These are phyloP conservation scores for Penicillium sp. DNA, from an alignment of 2,329 filamentous ascomycete species.

Conservation along the genomic window DNA sequence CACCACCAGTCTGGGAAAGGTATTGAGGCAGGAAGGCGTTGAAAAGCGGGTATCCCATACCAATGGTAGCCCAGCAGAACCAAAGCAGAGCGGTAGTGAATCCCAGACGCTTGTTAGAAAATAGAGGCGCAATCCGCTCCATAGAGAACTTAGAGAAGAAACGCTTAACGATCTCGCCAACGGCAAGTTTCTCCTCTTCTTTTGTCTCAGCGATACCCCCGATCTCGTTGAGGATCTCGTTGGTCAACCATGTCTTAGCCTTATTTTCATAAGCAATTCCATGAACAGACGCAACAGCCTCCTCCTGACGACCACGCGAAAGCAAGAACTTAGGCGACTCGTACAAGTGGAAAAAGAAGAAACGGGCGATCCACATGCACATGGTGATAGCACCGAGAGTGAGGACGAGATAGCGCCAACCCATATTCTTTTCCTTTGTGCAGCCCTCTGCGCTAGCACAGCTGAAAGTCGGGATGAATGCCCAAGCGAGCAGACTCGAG, in stretches of 20 bases:
- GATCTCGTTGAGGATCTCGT: slow-evolving; percentile 61
- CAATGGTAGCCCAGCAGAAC: slow-evolving; percentile 81
- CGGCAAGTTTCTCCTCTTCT: slow-evolving; percentile 42
- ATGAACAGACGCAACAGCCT: slow-evolving; percentile 78
- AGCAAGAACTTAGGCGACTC: slow-evolving; percentile 85
- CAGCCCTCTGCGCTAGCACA: slow-evolving; percentile 46
- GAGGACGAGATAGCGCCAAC: slow-evolving; percentile 74
- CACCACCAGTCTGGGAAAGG: slow-evolving; percentile 64
- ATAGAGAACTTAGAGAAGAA: slow-evolving; percentile 67
- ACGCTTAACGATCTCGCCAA: slow-evolving; percentile 54
- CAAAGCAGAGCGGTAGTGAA: slow-evolving; percentile 61
- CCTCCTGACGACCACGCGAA: slow-evolving; percentile 69
- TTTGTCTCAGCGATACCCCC: slow-evolving; percentile 48
- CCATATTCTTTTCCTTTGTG: slow-evolving; percentile 59
- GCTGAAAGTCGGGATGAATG: slow-evolving; percentile 69
- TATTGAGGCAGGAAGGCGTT: slow-evolving; percentile 88
- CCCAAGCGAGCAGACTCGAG: slow-evolving; percentile 54
- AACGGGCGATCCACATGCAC: slow-evolving; percentile 74
- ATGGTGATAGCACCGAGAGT: slow-evolving; percentile 73
- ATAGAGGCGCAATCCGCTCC: slow-evolving; percentile 66
- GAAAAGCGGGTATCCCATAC: slow-evolving; percentile 85
- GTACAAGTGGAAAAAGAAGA: slow-evolving; percentile 77
- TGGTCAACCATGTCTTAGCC: slow-evolving; percentile 71
- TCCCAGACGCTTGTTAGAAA: slow-evolving; percentile 49
- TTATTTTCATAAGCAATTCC: slow-evolving; percentile 72